Percentiles rank a stretch among this genome's conserved stretches.
phyloP scores from a whole-genome alignment of 2,329 filamentous ascomycete species.

The Aureobasidium vineae region DNA sequence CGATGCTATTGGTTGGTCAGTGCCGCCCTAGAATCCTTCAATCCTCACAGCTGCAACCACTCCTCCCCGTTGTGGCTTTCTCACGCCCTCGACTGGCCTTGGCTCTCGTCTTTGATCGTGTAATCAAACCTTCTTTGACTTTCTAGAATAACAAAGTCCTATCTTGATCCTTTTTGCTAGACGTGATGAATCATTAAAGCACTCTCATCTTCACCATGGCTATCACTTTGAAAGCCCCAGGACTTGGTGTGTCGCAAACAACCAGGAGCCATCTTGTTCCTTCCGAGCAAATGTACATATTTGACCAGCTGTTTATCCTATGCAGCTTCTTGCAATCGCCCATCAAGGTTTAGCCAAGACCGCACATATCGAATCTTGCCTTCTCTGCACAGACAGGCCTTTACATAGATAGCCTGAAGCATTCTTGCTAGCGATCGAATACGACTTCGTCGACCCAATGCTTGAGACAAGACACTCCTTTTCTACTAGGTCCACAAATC shows the following conservation, averaged over 20 bases:
- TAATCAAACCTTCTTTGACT: conserved; percentile 24
- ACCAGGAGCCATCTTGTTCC: neutral
- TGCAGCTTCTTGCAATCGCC: neutral
- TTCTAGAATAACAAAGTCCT: neutral
- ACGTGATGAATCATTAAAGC: neutral
- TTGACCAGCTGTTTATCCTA: neutral
- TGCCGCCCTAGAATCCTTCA: conserved; percentile 13
- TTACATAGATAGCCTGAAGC: too few relatives aligned
- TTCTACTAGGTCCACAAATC: neutral
- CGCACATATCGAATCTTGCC: neutral
- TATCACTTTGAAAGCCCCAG: neutral
- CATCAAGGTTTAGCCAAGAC: conserved; percentile 6
- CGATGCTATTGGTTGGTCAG: neutral
- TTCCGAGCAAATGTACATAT: neutral
- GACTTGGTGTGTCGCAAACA: neutral
- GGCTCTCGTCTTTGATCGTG: neutral
- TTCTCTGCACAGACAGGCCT: neutral
- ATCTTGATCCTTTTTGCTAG: neutral
- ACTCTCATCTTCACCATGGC: neutral
- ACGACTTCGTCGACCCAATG: neutral
- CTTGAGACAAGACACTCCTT: neutral
- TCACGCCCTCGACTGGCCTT: neutral
- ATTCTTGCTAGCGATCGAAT: neutral
- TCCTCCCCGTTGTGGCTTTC: conserved; percentile 9
- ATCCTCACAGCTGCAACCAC: conserved; percentile 1